Conservation (phyloP, 441 rosid species). For the Populus tomentosa region DNA sequence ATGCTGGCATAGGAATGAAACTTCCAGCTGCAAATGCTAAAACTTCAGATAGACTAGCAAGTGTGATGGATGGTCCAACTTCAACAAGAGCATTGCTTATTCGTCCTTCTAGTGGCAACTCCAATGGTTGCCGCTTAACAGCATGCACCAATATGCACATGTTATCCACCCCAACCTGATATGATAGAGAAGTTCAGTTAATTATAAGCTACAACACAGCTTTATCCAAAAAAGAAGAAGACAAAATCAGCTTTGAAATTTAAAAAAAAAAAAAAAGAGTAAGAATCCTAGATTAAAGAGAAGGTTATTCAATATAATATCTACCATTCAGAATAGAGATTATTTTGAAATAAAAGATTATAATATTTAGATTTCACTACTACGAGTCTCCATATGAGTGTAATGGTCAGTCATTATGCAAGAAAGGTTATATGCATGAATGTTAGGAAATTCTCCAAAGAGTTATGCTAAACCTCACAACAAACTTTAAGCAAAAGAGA, state of each 20-base stretch:
- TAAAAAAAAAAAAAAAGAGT: not conserved
- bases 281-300: not conserved
- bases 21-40: constrained; percentile 97
- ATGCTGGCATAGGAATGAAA: constrained; percentile 97
- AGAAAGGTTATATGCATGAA: no score
- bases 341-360: not conserved
- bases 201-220: constrained; percentile 6
- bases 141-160: constrained; percentile 98
- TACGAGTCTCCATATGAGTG: no score
- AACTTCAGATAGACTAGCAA: constrained; percentile 94
- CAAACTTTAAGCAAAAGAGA: no score
- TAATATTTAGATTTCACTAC: not conserved
- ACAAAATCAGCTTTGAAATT: not conserved
- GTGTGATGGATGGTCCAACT: constrained; percentile 99
- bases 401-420: no score
- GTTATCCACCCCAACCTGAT: constrained; percentile 98
- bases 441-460: no score
- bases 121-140: constrained; percentile 89
- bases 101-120: constrained; percentile 72
- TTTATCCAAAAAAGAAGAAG: not conserved
- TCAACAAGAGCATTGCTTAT: constrained; percentile 96
- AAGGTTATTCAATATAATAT: not conserved
- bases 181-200: constrained; percentile 10
- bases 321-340: not conserved
- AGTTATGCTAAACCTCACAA: no score